Conservation (phyloP, 2,329 filamentous ascomycete species). For the Drechmeria coniospora region DNA sequence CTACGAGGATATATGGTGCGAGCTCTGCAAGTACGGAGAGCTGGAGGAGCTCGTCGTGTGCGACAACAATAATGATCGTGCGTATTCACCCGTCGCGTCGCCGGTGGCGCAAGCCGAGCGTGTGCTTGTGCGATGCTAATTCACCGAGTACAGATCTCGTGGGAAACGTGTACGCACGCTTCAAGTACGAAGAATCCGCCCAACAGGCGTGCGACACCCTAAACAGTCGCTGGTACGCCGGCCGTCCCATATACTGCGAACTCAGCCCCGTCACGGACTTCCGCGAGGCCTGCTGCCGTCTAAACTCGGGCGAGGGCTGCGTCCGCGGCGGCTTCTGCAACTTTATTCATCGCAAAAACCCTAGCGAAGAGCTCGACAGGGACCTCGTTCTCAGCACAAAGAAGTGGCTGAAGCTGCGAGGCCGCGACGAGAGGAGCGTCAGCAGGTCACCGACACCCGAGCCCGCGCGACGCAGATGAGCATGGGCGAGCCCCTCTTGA, state of each 20-base stretch:
- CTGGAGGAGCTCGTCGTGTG: slow-evolving; percentile 96
- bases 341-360: slow-evolving; percentile 97
- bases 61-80: slow-evolving; percentile 98
- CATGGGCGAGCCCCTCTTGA: neutral
- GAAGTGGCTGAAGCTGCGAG: slow-evolving; percentile 85
- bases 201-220: slow-evolving; percentile 87
- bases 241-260: slow-evolving; percentile 94
- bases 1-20: slow-evolving; percentile 99
- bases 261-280: slow-evolving; percentile 95
- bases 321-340: slow-evolving; percentile 96
- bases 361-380: slow-evolving; percentile 70
- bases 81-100: slow-evolving; percentile 20
- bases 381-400: slow-evolving; percentile 81
- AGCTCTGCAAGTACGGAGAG: slow-evolving; percentile 98
- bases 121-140: slow-evolving; percentile 10
- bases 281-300: slow-evolving; percentile 86
- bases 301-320: slow-evolving; percentile 91
- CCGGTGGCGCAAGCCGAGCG: neutral
- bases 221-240: slow-evolving; percentile 94
- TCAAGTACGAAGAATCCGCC: slow-evolving; percentile 98
- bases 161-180: slow-evolving; percentile 96
- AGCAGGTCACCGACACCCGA: slow-evolving; percentile 77
- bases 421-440: slow-evolving; percentile 68
- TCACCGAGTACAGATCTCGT: slow-evolving; percentile 53
- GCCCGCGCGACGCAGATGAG: slow-evolving; percentile 50